These are phyloP conservation scores for Tylopilus subfusipes DNA, from an alignment of 768 basidiomycete species.

Conservation along the genomic window DNA sequence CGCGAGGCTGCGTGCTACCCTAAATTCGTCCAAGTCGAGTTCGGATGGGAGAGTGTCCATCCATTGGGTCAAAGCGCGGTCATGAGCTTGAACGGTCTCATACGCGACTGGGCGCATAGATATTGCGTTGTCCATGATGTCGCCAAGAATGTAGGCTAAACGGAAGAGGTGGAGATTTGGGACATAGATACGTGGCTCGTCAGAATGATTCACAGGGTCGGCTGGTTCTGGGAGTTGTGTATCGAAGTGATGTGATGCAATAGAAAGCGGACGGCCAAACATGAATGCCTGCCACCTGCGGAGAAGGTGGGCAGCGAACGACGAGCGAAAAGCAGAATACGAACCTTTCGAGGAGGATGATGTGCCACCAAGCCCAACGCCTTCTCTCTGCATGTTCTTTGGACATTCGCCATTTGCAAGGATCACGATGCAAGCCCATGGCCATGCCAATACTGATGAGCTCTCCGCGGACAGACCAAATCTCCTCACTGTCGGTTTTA, in stretches of 20 bases:
- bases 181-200: constrained; percentile 64
- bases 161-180: constrained; percentile 74
- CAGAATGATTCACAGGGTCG: constrained; percentile 40
- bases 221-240: constrained; percentile 71
- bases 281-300: constrained; percentile 83
- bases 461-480: constrained; percentile 74
- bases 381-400: constrained; percentile 69
- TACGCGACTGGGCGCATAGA: constrained; percentile 79
- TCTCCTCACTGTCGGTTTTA: constrained; percentile 76
- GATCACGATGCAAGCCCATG: constrained; percentile 84
- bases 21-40: constrained; percentile 73
- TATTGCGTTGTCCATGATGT: constrained; percentile 82
- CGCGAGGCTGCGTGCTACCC: constrained; percentile 67
- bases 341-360: constrained; percentile 73
- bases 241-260: constrained; percentile 81
- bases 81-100: constrained; percentile 67
- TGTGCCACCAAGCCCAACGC: constrained; percentile 92
- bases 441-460: constrained; percentile 72
- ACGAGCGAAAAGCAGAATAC: constrained; percentile 17
- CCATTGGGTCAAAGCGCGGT: constrained; percentile 69
- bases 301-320: constrained; percentile 5
- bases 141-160: constrained; percentile 74
- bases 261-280: constrained; percentile 74
- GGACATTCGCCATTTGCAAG: constrained; percentile 72
- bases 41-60: constrained; percentile 72